Evolutionary conservation across 2,329 filamentous ascomycete genomes (phyloP), one percentile per base, ranked within the genome.

Genomic region (Capronia epimyces): DNA sequence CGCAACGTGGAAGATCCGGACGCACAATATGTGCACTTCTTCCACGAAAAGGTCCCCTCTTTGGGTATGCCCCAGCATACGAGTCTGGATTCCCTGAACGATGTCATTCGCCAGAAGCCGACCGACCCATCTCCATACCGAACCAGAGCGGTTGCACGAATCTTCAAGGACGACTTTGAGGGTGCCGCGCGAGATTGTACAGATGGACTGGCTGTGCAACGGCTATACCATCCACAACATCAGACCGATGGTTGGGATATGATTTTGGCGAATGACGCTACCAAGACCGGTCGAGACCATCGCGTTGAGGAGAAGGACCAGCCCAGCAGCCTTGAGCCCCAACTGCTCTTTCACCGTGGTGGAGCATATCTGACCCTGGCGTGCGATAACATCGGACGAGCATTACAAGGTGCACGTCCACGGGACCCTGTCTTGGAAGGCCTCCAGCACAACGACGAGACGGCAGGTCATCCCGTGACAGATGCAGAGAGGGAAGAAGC

Each of bases 21-120:
- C 63, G 88, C 87, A 22, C 86, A 84, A 67, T 93, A 93, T 65
- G 88, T 93, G n/a, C 86, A 93, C 65, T 93, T 91, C 70, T 94
- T 94, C 67, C 87, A 91, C 69, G 87, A 94, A 69, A 93, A 91
- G 77, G 90, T 93, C 21, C 85, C 87, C 1, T 86, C 82, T 34
- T 74, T 84, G 36, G 82, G 85, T 65, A 72, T 93, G 65, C 84
- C 82, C 29, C 80, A 87, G 62, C 83, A 78, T 60, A 90, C 86
- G 7, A 83, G 80, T 55, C 68, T 90, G 50, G 71, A 79, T 46
- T 75, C 82, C 3, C 67, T 94, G 57, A 75, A 83, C 64, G 78
- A 86, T 31, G 80, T 91, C 49, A 83, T 90, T 52, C 70, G 73
- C 10, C 77, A 81, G 34, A 70, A 79, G 16, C 81, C 85, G 1